phyloP scores from a whole-genome alignment of 257 asterid genomes.

The Nicotiana paniculata region DNA sequence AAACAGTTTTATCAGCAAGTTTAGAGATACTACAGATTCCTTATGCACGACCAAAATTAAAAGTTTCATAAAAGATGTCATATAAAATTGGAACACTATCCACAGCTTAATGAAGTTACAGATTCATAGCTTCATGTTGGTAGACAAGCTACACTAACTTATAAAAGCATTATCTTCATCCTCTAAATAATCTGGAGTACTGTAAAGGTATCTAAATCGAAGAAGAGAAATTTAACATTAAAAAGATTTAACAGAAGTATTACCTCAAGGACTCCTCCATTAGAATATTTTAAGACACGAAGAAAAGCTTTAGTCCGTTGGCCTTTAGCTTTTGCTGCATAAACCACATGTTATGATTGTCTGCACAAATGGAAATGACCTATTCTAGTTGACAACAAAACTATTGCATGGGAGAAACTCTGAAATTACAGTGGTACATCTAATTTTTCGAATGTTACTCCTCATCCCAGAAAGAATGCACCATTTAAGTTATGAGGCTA shows the following conservation, averaged over 20 bases:
- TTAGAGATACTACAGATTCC: not conserved
- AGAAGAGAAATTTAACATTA: not conserved
- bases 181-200: not conserved
- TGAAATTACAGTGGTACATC: not conserved
- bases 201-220: not conserved
- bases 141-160: not conserved
- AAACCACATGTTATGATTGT: constrained; percentile 14
- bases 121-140: not conserved
- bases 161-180: not conserved
- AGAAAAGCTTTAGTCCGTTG: constrained; percentile 89
- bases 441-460: not conserved
- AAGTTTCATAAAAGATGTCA: not conserved
- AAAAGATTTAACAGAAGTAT: not conserved
- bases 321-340: constrained; percentile 76
- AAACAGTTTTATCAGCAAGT: not conserved
- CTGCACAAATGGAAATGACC: not conserved
- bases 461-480: not conserved
- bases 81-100: not conserved
- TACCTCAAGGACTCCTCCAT: constrained; percentile 95
- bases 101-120: not conserved
- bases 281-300: constrained; percentile 85
- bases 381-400: constrained; percentile 1
- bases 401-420: not conserved
- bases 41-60: not conserved
- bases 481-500: not conserved